phyloP scores from a whole-genome alignment of 2,329 filamentous ascomycete species.

The Claviceps quebecensis region DNA sequence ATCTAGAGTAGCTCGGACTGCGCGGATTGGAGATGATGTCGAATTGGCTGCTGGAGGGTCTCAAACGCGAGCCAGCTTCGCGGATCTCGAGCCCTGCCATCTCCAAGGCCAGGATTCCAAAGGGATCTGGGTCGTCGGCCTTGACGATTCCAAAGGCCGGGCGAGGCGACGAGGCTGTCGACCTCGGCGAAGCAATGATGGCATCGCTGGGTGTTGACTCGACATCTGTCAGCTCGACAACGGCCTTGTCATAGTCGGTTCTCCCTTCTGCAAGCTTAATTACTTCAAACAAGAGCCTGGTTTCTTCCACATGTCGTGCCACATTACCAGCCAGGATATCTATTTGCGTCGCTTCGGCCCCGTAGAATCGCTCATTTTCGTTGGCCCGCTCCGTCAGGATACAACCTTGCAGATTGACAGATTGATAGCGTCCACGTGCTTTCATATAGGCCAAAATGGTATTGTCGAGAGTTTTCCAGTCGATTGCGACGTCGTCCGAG shows the following conservation, averaged over 20 bases:
- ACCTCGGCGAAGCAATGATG: slow-evolving; percentile 33
- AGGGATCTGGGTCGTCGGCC: slow-evolving; percentile 75
- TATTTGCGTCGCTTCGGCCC: slow-evolving; percentile 33
- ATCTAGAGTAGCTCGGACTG: slow-evolving; percentile 52
- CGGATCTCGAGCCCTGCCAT: slow-evolving; percentile 79
- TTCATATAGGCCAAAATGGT: slow-evolving; percentile 46
- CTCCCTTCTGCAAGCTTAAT: slow-evolving; percentile 81
- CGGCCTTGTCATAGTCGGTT: slow-evolving; percentile 52
- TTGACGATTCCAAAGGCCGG: slow-evolving; percentile 65
- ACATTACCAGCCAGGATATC: slow-evolving; percentile 45
- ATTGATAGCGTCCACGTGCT: slow-evolving; percentile 39
- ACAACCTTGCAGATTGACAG: slow-evolving; percentile 41
- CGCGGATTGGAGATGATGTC: slow-evolving; percentile 65
- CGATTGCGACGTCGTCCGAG: slow-evolving; percentile 34
- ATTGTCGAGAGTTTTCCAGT: slow-evolving; percentile 38
- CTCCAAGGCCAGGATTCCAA: slow-evolving; percentile 79
- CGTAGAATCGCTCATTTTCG: slow-evolving; percentile 47
- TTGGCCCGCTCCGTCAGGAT: slow-evolving; percentile 42
- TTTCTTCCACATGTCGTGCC: slow-evolving; percentile 38
- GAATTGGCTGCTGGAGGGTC: slow-evolving; percentile 67
- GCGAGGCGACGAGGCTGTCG: slow-evolving; percentile 22
- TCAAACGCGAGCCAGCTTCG: slow-evolving; percentile 60
- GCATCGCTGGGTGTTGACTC: slow-evolving; percentile 67
- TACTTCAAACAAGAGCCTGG: slow-evolving; percentile 57
- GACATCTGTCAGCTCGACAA: slow-evolving; percentile 49